These are phyloP conservation scores for Phaeosphaeriaceae sp. DNA, from an alignment of 2,329 filamentous ascomycete genomes.

Conservation along the genomic window DNA sequence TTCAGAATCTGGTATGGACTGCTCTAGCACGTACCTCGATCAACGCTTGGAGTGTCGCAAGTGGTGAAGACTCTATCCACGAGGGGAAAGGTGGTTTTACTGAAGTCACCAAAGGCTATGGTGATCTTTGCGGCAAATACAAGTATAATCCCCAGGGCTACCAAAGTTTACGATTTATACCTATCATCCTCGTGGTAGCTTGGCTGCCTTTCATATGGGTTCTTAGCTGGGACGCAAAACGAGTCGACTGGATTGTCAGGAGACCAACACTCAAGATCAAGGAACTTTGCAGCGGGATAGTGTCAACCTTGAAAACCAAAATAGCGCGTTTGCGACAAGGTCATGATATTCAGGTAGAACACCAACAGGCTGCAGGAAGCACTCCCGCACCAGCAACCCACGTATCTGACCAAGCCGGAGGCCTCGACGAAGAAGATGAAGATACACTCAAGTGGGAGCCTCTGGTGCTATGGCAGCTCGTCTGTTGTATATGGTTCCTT, in stretches of 20 bases:
- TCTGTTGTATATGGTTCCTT: neutral
- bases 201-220: neutral
- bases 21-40: conserved; percentile 4
- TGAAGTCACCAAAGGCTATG: neutral
- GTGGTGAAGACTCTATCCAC: conserved; percentile 6
- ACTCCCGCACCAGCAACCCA: neutral
- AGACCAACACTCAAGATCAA: neutral
- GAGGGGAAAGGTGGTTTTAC: neutral
- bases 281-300: neutral
- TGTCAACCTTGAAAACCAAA: neutral
- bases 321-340: neutral
- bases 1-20: conserved; percentile 1
- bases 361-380: neutral
- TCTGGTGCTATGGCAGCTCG: neutral
- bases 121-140: conserved; percentile 4
- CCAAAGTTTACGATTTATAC: neutral
- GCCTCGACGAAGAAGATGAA: neutral
- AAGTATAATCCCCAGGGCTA: conserved; percentile 4
- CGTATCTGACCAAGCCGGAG: neutral
- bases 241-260: neutral
- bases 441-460: neutral
- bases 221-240: neutral
- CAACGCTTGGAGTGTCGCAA: conserved; percentile 7
- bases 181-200: neutral
- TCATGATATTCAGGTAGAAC: neutral